A percentile compares a stretch with the other conserved stretches of the same genome.
phyloP scores from a whole-genome alignment of 2,329 filamentous ascomycete genomes.

The Phoma herbarum region DNA sequence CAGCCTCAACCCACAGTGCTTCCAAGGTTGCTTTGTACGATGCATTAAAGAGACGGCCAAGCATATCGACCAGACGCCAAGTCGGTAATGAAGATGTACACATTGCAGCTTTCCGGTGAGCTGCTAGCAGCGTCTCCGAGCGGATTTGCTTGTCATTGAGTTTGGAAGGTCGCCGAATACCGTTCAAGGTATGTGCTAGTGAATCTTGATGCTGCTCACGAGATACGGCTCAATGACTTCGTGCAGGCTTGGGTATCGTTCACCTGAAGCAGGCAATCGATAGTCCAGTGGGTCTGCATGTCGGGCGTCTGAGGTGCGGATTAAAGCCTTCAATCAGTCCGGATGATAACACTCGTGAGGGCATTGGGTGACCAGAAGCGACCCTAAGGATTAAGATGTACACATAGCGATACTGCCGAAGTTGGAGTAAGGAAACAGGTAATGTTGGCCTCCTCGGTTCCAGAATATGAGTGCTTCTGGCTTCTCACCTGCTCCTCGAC shows the following conservation, averaged over 20 bases:
- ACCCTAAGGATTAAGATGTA: no score
- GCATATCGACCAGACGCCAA: neutral
- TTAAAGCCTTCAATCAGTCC: neutral
- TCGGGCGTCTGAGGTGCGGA: neutral
- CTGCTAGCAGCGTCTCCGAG: neutral
- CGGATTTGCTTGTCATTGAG: neutral
- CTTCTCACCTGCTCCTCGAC: neutral
- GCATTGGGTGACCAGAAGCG: neutral
- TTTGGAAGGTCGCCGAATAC: neutral
- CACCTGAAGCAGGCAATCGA: neutral
- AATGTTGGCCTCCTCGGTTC: neutral
- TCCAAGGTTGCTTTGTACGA: neutral
- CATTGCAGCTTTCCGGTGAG: neutral
- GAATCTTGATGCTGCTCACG: neutral
- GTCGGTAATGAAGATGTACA: neutral
- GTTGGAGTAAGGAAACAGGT: neutral
- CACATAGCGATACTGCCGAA: neutral
- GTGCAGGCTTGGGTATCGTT: neutral
- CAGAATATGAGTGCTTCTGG: neutral
- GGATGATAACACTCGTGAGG: neutral
- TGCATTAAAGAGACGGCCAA: neutral
- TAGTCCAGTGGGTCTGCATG: neutral
- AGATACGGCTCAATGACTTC: neutral
- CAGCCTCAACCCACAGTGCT: constrained; percentile 4
- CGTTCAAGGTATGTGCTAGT: neutral